A percentile compares a stretch with the other conserved stretches of the same genome.
These are phyloP conservation scores for Alisma plantagoaquatica DNA, from an alignment of 106 monocot genomes.

Conservation along the genomic window DNA sequence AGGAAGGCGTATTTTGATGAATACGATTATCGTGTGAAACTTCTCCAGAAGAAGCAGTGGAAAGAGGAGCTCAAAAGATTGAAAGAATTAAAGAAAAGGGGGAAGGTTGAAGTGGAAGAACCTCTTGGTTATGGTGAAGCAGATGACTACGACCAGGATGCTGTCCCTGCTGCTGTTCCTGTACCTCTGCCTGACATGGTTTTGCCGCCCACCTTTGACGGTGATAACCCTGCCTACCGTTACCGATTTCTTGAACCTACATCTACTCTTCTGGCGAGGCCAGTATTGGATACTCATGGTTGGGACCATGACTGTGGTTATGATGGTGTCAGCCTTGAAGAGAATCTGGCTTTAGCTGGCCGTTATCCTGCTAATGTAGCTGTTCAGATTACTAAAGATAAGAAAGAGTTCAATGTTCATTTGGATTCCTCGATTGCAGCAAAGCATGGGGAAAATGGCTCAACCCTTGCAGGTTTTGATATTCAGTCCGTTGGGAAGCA, in stretches of 20 bases:
- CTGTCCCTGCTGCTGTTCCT: conserved; percentile 56
- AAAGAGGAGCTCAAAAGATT: conserved; percentile 75
- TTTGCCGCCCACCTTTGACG: conserved; percentile 83
- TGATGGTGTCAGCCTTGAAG: conserved; percentile 85
- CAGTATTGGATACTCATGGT: conserved; percentile 74
- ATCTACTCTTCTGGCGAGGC: conserved; percentile 62
- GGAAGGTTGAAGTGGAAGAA: too few relatives aligned
- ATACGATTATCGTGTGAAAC: conserved; percentile 87
- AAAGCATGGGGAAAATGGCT: conserved; percentile 76
- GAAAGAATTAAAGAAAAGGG: conserved; percentile 76
- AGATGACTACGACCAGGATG: conserved; percentile 74
- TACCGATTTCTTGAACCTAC: conserved; percentile 92
- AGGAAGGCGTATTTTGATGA: conserved; percentile 77
- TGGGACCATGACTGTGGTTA: conserved; percentile 99
- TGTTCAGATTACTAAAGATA: conserved; percentile 89
- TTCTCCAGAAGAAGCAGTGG: conserved; percentile 93
- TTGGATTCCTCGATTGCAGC: conserved; percentile 71
- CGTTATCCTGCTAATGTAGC: conserved; percentile 47
- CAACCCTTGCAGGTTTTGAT: conserved; percentile 78
- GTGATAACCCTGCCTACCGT: conserved; percentile 56
- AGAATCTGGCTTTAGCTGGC: conserved; percentile 52
- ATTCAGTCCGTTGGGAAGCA: conserved; percentile 77
- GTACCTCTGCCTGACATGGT: conserved; percentile 91
- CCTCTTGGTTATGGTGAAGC: conserved; percentile 28
- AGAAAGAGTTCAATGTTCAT: conserved; percentile 88